Evolutionary conservation across 306 rosid genomes (phyloP).

Genomic region (Pyrus betulifolia): DNA sequence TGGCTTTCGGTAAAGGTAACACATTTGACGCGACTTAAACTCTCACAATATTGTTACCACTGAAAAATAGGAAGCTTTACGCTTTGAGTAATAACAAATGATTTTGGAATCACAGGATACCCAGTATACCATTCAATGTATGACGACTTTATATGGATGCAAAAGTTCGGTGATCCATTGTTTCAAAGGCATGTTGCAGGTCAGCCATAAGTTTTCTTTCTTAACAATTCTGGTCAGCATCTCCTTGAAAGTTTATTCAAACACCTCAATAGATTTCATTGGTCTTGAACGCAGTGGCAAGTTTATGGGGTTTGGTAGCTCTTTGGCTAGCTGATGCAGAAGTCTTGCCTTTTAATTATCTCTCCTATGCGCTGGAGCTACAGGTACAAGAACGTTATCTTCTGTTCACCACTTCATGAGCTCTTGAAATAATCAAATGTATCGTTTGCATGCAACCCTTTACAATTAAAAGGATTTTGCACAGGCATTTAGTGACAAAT

Average conservation of each 20-base stretch:
- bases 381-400: not conserved
- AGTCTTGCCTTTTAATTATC: conserved; percentile 8
- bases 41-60: not conserved
- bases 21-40: not conserved
- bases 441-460: too few relatives aligned
- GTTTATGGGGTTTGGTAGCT: conserved; percentile 69
- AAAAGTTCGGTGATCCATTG: conserved; percentile 67
- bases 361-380: not conserved
- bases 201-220: conserved; percentile 3
- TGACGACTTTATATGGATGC: conserved; percentile 71
- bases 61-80: not conserved
- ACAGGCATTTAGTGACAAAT: conserved; percentile 2
- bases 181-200: conserved; percentile 81
- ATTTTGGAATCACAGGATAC: conserved; percentile 31
- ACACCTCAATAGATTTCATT: not conserved
- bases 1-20: conserved; percentile 49
- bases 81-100: not conserved
- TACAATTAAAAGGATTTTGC: not conserved
- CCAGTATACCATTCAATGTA: conserved; percentile 70
- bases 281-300: conserved; percentile 39
- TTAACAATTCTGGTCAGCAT: not conserved
- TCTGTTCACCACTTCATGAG: too few relatives aligned
- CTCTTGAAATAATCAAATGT: too few relatives aligned
- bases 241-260: not conserved
- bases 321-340: conserved; percentile 39